Evolutionary conservation across 345 rosid species (phyloP), one percentile per base, ranked within the genome.

Genomic region (Pistacia vera): DNA sequence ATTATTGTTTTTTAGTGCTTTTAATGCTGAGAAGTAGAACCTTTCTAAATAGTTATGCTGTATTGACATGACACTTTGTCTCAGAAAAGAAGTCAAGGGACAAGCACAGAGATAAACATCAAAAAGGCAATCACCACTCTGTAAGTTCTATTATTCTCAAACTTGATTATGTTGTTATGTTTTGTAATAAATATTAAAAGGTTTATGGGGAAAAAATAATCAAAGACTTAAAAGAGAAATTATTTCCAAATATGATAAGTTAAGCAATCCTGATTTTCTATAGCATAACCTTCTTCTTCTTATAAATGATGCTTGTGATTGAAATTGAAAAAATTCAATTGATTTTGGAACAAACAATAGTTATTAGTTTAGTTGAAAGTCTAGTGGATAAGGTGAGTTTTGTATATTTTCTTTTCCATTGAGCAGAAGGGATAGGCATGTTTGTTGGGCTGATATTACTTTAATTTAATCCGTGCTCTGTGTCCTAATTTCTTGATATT

Each of bases 61-160:
- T 58, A 67, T 73, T 83, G 81, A 78, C 81, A 36, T 73, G 38
- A 68, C 73, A 41, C 75, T 66, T 85, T 76, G 77, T 70, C 25
- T 46, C 95, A 93, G 99, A 90, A 75, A 93, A 87, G 88, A 92
- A 88, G 87, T 89, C 90, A 0, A 89, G 84, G 89, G 97, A 90
- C 81, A 87, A 86, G 82, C 81, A 58, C 60, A 85, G 77, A 80
- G 82, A 82, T 81, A 90, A 88, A 79, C 85, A 79, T 69, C 79
- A 63, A 12, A 88, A 85, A 79, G 84, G 78, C 38, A 84, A 88
- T 17, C 72, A 66, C 56, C 33, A 54, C 44, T 70, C 22, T 72
- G 99, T 95, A 81, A 84, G 90, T 73, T 76, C 62, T 81, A 59
- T 75, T 80, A n/a, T 71, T 57, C 66, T 58, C 57, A 18, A 35